Evolutionary conservation across 1,139 yeast genomes (phyloP).

Genomic region (Lodderomyces oxycetoniae): DNA sequence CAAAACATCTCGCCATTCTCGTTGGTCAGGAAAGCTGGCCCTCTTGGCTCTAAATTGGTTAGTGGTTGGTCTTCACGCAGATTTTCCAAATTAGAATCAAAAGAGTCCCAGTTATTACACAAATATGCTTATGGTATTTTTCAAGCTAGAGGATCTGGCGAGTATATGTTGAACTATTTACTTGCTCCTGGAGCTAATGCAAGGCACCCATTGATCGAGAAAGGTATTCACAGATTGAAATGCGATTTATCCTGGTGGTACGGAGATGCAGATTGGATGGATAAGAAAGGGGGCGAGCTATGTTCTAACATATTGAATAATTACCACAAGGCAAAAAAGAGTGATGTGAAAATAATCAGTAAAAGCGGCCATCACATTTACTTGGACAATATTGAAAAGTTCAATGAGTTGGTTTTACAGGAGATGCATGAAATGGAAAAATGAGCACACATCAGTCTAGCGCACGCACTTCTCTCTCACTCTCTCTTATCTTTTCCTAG

Average conservation of each 20-base stretch:
- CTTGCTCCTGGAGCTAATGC: slow-evolving; percentile 77
- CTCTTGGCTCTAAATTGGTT: slow-evolving; percentile 63
- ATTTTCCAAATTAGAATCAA: slow-evolving; percentile 44
- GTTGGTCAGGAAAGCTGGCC: slow-evolving; percentile 58
- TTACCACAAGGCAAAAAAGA: slow-evolving; percentile 21
- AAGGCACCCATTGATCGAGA: slow-evolving; percentile 51
- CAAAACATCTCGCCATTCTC: slow-evolving; percentile 66
- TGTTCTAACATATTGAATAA: slow-evolving; percentile 35
- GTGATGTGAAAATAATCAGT: slow-evolving; percentile 43
- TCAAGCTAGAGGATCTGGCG: slow-evolving; percentile 70
- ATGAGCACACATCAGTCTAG: neutral
- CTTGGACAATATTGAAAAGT: slow-evolving; percentile 51
- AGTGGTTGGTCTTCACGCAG: slow-evolving; percentile 76
- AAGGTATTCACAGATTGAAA: slow-evolving; percentile 42
- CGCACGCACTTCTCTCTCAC: neutral
- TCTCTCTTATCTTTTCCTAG: neutral
- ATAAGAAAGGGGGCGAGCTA: slow-evolving; percentile 48
- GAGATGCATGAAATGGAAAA: slow-evolving; percentile 20
- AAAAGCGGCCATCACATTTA: slow-evolving; percentile 71
- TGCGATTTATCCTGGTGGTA: slow-evolving; percentile 65
- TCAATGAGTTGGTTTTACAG: slow-evolving; percentile 44
- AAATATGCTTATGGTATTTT: slow-evolving; percentile 67
- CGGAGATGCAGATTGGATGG: slow-evolving; percentile 81
- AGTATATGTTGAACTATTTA: slow-evolving; percentile 64
- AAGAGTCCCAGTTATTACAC: slow-evolving; percentile 49